Percentiles rank a stretch among this genome's conserved stretches.
These are phyloP conservation scores for Pseudogymnoascus sp. DNA, from an alignment of 2,329 filamentous ascomycete species.

Conservation along the genomic window DNA sequence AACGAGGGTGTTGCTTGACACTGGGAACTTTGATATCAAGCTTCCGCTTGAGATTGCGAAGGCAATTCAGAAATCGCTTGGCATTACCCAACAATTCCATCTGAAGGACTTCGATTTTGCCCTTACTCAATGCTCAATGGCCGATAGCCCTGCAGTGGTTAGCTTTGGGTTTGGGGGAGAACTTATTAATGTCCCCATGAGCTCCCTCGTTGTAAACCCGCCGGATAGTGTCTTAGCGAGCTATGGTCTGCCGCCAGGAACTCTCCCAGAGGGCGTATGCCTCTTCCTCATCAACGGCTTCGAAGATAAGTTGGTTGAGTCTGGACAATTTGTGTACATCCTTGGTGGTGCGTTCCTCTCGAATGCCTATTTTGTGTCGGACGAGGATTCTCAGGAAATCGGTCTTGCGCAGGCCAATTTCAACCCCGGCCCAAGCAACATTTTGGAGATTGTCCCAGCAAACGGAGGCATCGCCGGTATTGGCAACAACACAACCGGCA, in stretches of 20 bases:
- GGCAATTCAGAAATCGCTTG: slow-evolving; percentile 50
- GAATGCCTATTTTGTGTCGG: slow-evolving; percentile 50
- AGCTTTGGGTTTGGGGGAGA: slow-evolving; percentile 48
- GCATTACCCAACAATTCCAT: slow-evolving; percentile 35
- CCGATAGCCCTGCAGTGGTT: slow-evolving; percentile 35
- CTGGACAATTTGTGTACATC: background rate
- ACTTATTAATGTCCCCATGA: slow-evolving; percentile 47
- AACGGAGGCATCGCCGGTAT: background rate
- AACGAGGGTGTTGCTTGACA: slow-evolving; percentile 55
- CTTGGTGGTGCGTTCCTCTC: slow-evolving; percentile 51
- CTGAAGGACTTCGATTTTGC: slow-evolving; percentile 44
- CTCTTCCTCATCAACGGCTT: background rate
- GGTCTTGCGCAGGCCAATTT: slow-evolving; percentile 46
- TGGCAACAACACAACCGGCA: background rate
- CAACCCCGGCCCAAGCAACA: slow-evolving; percentile 26
- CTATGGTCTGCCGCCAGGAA: background rate
- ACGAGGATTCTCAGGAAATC: slow-evolving; percentile 42
- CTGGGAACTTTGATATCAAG: slow-evolving; percentile 60
- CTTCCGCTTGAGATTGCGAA: slow-evolving; percentile 49
- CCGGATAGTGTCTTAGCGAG: background rate
- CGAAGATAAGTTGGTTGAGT: background rate
- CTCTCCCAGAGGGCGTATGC: background rate
- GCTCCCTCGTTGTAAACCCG: slow-evolving; percentile 47
- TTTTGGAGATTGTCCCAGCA: background rate
- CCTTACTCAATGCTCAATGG: slow-evolving; percentile 52